Evolutionary conservation across 192 early-diverging fungal genomes (phyloP), one percentile per base, ranked within the genome.

Genomic region (Coemansia asiatica): DNA sequence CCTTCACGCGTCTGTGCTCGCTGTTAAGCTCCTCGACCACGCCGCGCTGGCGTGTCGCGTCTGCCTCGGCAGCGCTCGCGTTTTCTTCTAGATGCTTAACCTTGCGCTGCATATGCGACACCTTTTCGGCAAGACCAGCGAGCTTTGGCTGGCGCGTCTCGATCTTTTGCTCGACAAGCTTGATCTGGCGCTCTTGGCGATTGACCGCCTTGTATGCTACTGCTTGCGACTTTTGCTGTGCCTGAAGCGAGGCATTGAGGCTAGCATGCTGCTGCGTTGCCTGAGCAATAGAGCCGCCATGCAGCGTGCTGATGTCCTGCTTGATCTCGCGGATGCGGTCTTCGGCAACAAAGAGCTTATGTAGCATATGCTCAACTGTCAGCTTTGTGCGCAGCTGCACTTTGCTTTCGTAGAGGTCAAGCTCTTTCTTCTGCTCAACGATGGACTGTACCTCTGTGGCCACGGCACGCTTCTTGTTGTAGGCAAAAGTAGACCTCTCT

Each of bases 261-360:
- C 83, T 64, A 7, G 29, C 66, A 28, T 83, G 81, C 70, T 84
- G 77, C 67, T 77, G 84, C 25, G 69, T 58, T 19, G 85, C 74
- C 46, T 74, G 69, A 1, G 65, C 59, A 28, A 70, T 74, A 0
- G 83, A 56, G 0, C 66, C 55, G 46, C 80, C 84, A 25, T 88
- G 80, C 48, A 90, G 84, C 3, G 71, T 62, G 18, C 85, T 83
- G 7, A 92, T 86, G 22, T 86, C 86, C 18, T 75, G 65, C 46
- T 89, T 83, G n/a, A 88, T 81, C 3, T 68, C 61, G 35, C 84
- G 74, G 18, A 89, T 86, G 26, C 88, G 85, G 28, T 82, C 59
- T 54, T 98, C 92, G 28, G 95, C 83, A 61, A 97, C 93, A 81
- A 88, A 99, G 36, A 98, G 84, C 63, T 92, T 92, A 93, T 94